These are phyloP conservation scores for Fusarium nisikadoi DNA, from an alignment of 2,329 filamentous ascomycete species.

Conservation along the genomic window DNA sequence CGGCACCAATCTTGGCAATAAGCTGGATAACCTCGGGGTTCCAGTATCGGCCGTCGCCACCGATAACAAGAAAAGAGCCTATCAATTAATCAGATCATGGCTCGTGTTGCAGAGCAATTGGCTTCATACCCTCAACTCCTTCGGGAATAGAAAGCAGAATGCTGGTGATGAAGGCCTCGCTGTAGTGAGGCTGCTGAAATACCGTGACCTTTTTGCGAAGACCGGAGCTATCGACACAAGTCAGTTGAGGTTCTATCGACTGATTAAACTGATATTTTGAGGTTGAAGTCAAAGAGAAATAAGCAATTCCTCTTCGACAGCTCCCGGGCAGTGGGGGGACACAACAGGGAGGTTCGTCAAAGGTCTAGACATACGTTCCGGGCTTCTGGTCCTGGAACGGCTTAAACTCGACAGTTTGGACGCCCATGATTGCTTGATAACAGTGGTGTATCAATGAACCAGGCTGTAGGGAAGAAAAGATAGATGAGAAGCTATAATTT, in stretches of 20 bases:
- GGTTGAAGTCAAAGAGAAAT: background rate
- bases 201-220: conserved; percentile 99
- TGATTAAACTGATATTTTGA: background rate
- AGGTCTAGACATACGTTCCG: conserved; percentile 81
- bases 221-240: conserved; percentile 74
- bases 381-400: conserved; percentile 97
- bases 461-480: background rate
- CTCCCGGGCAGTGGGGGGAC: conserved; percentile 16
- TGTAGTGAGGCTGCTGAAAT: conserved; percentile 95
- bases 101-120: conserved; percentile 3
- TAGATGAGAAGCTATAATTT: background rate
- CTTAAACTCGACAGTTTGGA: conserved; percentile 82
- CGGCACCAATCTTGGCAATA: conserved; percentile 96
- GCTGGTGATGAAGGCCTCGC: conserved; percentile 92
- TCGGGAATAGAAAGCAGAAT: conserved; percentile 97
- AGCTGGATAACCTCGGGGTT: conserved; percentile 96
- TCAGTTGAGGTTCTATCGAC: conserved; percentile 17
- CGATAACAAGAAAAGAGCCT: conserved; percentile 90
- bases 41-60: conserved; percentile 96
- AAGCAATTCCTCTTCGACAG: background rate
- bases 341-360: conserved; percentile 15
- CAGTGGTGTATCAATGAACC: conserved; percentile 4
- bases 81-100: conserved; percentile 30
- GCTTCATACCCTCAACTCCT: conserved; percentile 76
- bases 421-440: conserved; percentile 65